Evolutionary conservation across 495 filamentous ascomycete genomes (phyloP).

Genomic region (Penicillium steckii): DNA sequence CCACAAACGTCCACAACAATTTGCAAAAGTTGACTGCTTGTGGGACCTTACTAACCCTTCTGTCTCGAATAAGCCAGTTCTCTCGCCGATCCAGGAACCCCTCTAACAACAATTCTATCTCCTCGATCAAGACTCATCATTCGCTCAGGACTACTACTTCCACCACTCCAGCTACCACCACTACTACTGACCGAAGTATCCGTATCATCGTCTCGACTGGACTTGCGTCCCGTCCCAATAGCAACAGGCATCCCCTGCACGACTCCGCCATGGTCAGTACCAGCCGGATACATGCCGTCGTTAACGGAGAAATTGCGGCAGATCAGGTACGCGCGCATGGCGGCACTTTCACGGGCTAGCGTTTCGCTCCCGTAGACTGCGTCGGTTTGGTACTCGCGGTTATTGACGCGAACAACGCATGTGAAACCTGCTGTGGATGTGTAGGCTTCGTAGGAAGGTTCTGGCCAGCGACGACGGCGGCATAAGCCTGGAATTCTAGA

Average conservation of each 20-base stretch:
- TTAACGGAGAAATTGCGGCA: slow-evolving; percentile 99
- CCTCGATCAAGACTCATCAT: slow-evolving; percentile 29
- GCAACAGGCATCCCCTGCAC: slow-evolving; percentile 83
- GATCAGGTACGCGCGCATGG: slow-evolving; percentile 95
- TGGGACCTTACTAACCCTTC: background rate
- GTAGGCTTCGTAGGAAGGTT: slow-evolving; percentile 87
- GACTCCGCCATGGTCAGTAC: slow-evolving; percentile 70
- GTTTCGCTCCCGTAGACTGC: slow-evolving; percentile 74
- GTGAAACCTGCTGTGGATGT: slow-evolving; percentile 64
- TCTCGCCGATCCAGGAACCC: background rate
- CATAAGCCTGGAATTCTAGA: slow-evolving; percentile 80
- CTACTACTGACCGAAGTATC: slow-evolving; percentile 39
- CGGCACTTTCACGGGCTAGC: slow-evolving; percentile 89
- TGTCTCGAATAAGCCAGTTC: background rate
- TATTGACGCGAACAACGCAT: slow-evolving; percentile 93
- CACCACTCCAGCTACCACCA: slow-evolving; percentile 52
- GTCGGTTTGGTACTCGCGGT: slow-evolving; percentile 93
- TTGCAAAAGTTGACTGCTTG: too few species aligned
- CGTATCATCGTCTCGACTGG: slow-evolving; percentile 41
- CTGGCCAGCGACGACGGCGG: slow-evolving; percentile 91
- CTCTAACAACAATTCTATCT: background rate
- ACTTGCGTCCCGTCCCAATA: slow-evolving; percentile 59
- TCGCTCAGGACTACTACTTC: slow-evolving; percentile 51
- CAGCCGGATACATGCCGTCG: slow-evolving; percentile 81
- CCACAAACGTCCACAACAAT: background rate